Percentiles rank a stretch among this genome's conserved stretches.
Evolutionary conservation across 257 asterid genomes (phyloP).

Genomic region (Phtheirospermum japonicum): DNA sequence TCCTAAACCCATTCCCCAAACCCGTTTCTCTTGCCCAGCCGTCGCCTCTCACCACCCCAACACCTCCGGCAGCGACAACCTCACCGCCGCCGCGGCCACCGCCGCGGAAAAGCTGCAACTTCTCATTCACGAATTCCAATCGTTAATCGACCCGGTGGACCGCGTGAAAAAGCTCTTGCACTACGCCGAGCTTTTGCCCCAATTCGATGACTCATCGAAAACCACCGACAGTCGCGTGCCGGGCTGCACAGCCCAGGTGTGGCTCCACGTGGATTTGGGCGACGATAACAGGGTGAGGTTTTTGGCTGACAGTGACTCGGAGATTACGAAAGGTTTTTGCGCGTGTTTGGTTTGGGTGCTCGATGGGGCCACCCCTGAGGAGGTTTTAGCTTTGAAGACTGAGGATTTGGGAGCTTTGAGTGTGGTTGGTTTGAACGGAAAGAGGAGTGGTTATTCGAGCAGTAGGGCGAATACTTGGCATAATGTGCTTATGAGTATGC

Average conservation of each 20-base stretch:
- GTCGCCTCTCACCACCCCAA: conserved; percentile 36
- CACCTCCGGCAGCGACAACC: conserved; percentile 33
- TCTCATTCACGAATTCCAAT: no score
- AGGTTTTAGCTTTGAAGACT: conserved; percentile 62
- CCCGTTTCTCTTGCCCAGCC: no score
- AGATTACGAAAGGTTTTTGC: no score
- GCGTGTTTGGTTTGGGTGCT: conserved; percentile 80
- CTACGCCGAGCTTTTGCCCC: no score
- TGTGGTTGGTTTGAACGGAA: conserved; percentile 54
- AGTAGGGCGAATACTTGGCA: conserved; percentile 89
- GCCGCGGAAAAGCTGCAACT: conserved; percentile 45
- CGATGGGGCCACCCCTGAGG: conserved; percentile 69
- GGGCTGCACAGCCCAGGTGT: conserved; percentile 91
- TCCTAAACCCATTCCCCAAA: no score
- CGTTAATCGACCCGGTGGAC: no score
- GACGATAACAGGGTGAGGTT: conserved; percentile 47
- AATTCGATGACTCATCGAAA: no score
- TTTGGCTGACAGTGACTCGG: no score
- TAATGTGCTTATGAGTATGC: conserved; percentile 86
- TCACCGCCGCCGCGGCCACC: conserved; percentile 27
- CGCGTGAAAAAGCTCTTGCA: no score
- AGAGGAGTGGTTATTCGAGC: conserved; percentile 42
- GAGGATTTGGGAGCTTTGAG: conserved; percentile 71
- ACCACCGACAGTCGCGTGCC: no score
- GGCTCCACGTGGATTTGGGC: conserved; percentile 62